Conservation (phyloP, 2,329 filamentous ascomycete species). For the Diaporthe helianthi region DNA sequence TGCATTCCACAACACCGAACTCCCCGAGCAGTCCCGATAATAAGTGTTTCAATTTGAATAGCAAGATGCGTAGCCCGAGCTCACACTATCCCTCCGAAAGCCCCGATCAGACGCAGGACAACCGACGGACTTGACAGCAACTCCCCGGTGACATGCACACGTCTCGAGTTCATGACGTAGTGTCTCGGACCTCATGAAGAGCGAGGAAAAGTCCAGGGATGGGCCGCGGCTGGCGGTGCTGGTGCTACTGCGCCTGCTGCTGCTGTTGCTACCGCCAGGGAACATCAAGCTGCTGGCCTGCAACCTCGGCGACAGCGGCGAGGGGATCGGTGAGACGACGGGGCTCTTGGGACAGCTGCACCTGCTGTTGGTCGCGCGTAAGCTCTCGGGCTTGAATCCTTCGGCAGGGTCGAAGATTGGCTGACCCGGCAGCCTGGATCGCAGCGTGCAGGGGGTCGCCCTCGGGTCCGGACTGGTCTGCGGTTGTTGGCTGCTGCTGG, state of each 20-base stretch:
- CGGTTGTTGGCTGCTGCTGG: background rate
- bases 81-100: background rate
- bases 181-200: slow-evolving; percentile 21
- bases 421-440: slow-evolving; percentile 26
- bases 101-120: background rate
- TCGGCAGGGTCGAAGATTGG: slow-evolving; percentile 17
- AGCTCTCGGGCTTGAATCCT: slow-evolving; percentile 16
- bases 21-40: background rate
- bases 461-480: slow-evolving; percentile 1
- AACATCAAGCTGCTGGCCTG: background rate
- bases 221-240: slow-evolving; percentile 1
- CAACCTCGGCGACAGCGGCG: slow-evolving; percentile 6
- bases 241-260: background rate
- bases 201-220: slow-evolving; percentile 24
- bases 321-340: background rate
- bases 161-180: slow-evolving; percentile 21
- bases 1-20: background rate
- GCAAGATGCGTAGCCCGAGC: slow-evolving; percentile 15
- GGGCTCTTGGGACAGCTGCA: slow-evolving; percentile 7
- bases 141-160: background rate
- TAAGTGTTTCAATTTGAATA: background rate
- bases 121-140: background rate
- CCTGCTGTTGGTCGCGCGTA: slow-evolving; percentile 17
- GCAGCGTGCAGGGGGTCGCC: slow-evolving; percentile 1
- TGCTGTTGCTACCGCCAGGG: background rate